A percentile compares a stretch with the other conserved stretches of the same genome.
Evolutionary conservation across 2,329 filamentous ascomycete species (phyloP).

Genomic region (Colletotrichum nymphaeae): DNA sequence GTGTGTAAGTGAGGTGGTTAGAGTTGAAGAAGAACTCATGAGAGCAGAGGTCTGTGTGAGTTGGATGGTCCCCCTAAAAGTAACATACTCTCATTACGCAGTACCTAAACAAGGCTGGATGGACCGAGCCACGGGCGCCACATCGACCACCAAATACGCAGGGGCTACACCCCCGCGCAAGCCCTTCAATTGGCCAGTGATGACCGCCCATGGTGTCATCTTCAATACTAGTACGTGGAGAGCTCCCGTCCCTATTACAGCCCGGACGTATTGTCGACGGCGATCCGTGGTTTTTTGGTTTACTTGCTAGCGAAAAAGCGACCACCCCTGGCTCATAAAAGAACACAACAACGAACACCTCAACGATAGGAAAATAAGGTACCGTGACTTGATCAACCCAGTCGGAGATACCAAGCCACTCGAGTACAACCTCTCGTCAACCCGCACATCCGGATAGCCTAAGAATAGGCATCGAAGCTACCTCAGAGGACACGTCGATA

Average conservation of each 20-base stretch:
- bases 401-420: not conserved
- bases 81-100: not conserved
- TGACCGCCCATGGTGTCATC: slow-evolving; percentile 27
- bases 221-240: slow-evolving; percentile 20
- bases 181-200: slow-evolving; percentile 27
- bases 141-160: not conserved
- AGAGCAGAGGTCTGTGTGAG: not conserved
- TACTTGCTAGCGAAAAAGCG: not conserved
- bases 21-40: not conserved
- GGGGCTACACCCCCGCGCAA: not conserved
- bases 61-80: not conserved
- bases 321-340: slow-evolving; percentile 24
- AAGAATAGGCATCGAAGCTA: not conserved
- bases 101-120: slow-evolving; percentile 16
- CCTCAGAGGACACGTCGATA: slow-evolving; percentile 28
- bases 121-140: slow-evolving; percentile 24
- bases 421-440: not conserved
- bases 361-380: no score
- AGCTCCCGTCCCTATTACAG: not conserved
- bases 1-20: not conserved
- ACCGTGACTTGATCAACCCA: not conserved
- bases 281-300: slow-evolving; percentile 25
- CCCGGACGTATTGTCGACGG: not conserved
- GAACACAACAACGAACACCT: slow-evolving; percentile 6
- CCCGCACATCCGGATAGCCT: not conserved